A percentile compares a stretch with the other conserved stretches of the same genome.
Conservation (phyloP, 1,284 basidiomycete species). For the Volvariella volvacea region DNA sequence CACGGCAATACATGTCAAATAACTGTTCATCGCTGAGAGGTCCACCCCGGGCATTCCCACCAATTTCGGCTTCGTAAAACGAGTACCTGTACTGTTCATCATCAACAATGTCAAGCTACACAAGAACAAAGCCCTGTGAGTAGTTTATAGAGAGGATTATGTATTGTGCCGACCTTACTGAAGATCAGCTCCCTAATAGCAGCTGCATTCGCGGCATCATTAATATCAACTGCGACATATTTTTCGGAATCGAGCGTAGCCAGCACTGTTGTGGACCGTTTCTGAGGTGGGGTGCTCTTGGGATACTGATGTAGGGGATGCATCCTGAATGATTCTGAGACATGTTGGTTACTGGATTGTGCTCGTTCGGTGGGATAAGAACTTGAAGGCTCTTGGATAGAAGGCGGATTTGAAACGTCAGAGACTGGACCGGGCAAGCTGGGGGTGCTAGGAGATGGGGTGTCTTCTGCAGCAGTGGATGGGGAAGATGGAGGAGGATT, state of each 20-base stretch:
- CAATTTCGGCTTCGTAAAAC: conserved; percentile 85
- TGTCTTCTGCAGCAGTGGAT: conserved; percentile 43
- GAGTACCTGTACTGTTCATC: conserved; percentile 72
- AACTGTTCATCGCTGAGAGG: conserved; percentile 65
- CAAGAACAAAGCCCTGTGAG: conserved; percentile 7
- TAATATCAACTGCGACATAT: conserved; percentile 75
- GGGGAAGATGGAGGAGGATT: conserved; percentile 54
- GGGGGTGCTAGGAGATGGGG: conserved; percentile 63
- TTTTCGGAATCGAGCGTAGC: conserved; percentile 82
- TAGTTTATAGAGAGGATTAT: conserved; percentile 7
- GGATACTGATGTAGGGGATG: conserved; percentile 20
- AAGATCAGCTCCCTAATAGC: conserved; percentile 84
- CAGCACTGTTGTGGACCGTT: not conserved
- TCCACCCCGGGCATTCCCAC: conserved; percentile 64
- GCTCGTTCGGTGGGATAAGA: conserved; percentile 40
- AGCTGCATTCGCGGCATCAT: conserved; percentile 58
- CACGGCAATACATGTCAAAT: conserved; percentile 58
- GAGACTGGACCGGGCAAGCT: conserved; percentile 39
- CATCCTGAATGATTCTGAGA: not conserved
- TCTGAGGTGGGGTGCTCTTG: conserved; percentile 53
- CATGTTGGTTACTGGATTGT: conserved; percentile 17
- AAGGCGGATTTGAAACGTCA: conserved; percentile 32
- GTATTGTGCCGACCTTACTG: conserved; percentile 57
- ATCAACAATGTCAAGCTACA: conserved; percentile 74
- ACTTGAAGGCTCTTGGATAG: conserved; percentile 24